Evolutionary conservation across 164 flowering plant genomes (phyloP).

Genomic region (Tetracentron sinense): DNA sequence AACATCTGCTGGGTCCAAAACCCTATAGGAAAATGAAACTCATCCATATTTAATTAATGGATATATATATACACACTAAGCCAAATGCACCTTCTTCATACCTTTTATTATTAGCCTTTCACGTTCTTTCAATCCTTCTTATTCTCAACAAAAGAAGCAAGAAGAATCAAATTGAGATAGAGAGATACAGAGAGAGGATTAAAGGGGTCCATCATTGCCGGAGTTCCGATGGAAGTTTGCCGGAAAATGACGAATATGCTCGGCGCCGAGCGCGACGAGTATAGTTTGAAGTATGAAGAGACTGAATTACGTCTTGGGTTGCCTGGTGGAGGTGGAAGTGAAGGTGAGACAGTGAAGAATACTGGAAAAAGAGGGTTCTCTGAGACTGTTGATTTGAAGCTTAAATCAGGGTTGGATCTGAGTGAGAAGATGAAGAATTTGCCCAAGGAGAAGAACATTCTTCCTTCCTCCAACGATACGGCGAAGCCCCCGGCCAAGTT

Average conservation of each 20-base stretch:
- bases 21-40: constrained; percentile 4
- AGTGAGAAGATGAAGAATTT: constrained; percentile 20
- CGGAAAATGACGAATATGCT: constrained; percentile 25
- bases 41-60: constrained; percentile 13
- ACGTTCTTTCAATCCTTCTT: background rate
- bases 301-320: constrained; percentile 72
- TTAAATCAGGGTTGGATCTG: constrained; percentile 27
- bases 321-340: constrained; percentile 37
- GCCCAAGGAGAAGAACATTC: constrained; percentile 27
- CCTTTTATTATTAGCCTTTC: background rate
- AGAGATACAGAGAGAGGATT: constrained; percentile 3
- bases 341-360: constrained; percentile 21
- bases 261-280: constrained; percentile 14
- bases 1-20: background rate
- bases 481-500: constrained; percentile 63
- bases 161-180: background rate
- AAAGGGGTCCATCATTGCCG: background rate
- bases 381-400: constrained; percentile 77
- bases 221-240: constrained; percentile 21
- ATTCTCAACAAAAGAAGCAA: background rate
- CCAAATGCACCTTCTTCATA: constrained; percentile 18
- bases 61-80: constrained; percentile 21
- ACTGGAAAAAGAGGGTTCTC: constrained; percentile 54
- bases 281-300: constrained; percentile 37
- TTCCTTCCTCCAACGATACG: constrained; percentile 31